These are phyloP conservation scores for Mycena epipterygia DNA, from an alignment of 768 basidiomycete genomes.

Conservation along the genomic window DNA sequence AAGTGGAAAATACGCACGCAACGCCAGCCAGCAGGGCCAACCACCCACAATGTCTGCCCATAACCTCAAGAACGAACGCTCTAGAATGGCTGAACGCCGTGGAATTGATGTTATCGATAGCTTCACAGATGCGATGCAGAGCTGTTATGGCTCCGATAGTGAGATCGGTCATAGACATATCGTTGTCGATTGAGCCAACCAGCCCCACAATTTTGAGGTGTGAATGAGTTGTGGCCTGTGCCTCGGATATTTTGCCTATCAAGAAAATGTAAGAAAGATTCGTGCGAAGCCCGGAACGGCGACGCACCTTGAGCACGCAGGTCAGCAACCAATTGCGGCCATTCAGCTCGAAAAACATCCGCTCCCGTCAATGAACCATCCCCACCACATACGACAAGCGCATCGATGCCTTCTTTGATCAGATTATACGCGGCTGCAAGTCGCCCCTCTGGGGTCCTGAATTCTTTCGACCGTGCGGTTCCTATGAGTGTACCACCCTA, in stretches of 20 bases:
- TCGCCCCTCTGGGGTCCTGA: slow-evolving; percentile 91
- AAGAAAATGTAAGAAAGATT: not conserved
- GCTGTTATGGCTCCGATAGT: slow-evolving; percentile 98
- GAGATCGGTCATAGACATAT: slow-evolving; percentile 97
- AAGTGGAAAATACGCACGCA: slow-evolving; percentile 63
- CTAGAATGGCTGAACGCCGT: slow-evolving; percentile 96
- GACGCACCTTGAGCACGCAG: slow-evolving; percentile 72
- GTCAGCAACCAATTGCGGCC: slow-evolving; percentile 86
- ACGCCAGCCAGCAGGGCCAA: slow-evolving; percentile 93
- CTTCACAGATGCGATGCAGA: slow-evolving; percentile 96
- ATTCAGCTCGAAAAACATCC: slow-evolving; percentile 93
- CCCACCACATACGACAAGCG: slow-evolving; percentile 96
- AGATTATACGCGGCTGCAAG: slow-evolving; percentile 91
- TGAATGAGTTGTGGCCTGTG: slow-evolving; percentile 76
- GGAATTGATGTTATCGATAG: slow-evolving; percentile 98
- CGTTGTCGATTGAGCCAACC: slow-evolving; percentile 99
- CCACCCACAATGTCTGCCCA: slow-evolving; percentile 99
- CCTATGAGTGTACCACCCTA: slow-evolving; percentile 97
- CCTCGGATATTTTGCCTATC: slow-evolving; percentile 82
- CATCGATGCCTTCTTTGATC: slow-evolving; percentile 97
- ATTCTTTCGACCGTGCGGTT: slow-evolving; percentile 88
- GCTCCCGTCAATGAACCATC: slow-evolving; percentile 98
- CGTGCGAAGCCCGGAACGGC: not conserved
- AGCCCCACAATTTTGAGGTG: slow-evolving; percentile 98
- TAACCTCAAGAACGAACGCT: slow-evolving; percentile 98